These are phyloP conservation scores for Mortierella antarctica DNA, from an alignment of 192 early-diverging fungal genomes.

Conservation along the genomic window DNA sequence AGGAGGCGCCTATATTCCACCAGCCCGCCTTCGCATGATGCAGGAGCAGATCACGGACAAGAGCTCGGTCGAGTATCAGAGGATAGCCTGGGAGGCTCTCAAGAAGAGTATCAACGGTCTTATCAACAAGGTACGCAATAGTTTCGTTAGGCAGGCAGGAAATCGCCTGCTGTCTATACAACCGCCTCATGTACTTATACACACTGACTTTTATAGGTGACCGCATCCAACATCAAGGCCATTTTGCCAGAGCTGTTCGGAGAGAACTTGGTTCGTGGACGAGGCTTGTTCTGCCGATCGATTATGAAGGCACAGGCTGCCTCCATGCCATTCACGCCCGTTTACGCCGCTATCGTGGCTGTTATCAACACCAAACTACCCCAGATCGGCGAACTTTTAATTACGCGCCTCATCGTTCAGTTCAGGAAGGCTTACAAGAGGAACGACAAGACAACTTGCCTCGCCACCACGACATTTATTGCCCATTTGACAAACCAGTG, in stretches of 20 bases:
- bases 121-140: constrained; percentile 81
- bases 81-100: constrained; percentile 92
- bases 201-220: constrained; percentile 61
- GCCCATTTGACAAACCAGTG: constrained; percentile 94
- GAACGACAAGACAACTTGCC: constrained; percentile 90
- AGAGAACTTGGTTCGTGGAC: constrained; percentile 92
- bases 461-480: constrained; percentile 87
- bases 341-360: constrained; percentile 88
- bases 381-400: constrained; percentile 86
- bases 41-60: constrained; percentile 78
- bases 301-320: constrained; percentile 92
- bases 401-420: constrained; percentile 86
- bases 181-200: not conserved
- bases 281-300: constrained; percentile 87
- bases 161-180: not conserved
- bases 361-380: constrained; percentile 96
- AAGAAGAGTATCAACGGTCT: constrained; percentile 96
- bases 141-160: not conserved
- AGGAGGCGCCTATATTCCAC: constrained; percentile 89
- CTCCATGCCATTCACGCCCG: constrained; percentile 89
- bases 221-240: constrained; percentile 89
- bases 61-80: constrained; percentile 77
- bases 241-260: constrained; percentile 90
- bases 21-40: constrained; percentile 81
- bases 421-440: constrained; percentile 92